phyloP scores from a whole-genome alignment of 306 rosid genomes.

The Vigna reflexopilosa region DNA sequence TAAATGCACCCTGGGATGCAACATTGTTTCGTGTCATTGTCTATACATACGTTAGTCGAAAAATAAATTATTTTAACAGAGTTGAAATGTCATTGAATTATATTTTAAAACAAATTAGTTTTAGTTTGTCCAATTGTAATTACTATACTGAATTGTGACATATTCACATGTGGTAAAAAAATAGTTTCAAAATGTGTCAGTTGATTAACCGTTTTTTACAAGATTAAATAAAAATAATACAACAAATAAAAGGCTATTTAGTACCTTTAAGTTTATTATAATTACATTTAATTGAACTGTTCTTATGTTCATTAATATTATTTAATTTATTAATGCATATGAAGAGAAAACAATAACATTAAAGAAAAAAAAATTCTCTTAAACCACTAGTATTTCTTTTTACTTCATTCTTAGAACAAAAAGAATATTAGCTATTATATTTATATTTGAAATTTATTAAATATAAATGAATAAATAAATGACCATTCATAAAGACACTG shows the following conservation, averaged over 20 bases:
- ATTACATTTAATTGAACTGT: background rate
- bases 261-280: background rate
- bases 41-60: background rate
- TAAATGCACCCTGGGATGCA: background rate
- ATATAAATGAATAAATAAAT: background rate
- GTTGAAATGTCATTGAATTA: background rate
- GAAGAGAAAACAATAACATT: background rate
- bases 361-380: too few species aligned
- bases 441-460: background rate
- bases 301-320: too few species aligned
- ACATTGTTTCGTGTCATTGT: background rate
- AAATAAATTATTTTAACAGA: background rate
- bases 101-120: background rate
- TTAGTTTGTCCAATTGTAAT: background rate
- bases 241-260: background rate
- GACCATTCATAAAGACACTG: background rate
- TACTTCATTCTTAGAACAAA: background rate
- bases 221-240: background rate
- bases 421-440: background rate
- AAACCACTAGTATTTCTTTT: too few species aligned
- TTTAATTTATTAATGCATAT: background rate
- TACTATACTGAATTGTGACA: background rate
- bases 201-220: background rate
- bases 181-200: background rate
- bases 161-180: too few species aligned